A percentile compares a stretch with the other conserved stretches of the same genome.
phyloP scores from a whole-genome alignment of 2,329 filamentous ascomycete genomes.

The Trichoderma sp. region DNA sequence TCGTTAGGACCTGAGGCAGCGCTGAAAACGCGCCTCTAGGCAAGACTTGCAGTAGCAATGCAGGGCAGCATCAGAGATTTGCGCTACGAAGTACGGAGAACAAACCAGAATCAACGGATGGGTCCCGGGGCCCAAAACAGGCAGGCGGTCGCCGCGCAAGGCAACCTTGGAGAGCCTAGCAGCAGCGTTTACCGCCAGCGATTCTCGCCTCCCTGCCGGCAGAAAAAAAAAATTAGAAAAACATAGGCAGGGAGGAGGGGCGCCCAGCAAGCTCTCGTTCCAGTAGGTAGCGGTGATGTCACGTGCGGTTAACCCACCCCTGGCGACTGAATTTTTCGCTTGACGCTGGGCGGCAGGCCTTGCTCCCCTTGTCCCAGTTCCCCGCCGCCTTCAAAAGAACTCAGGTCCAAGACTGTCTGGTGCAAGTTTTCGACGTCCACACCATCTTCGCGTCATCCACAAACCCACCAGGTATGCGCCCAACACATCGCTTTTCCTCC shows the following conservation, averaged over 20 bases:
- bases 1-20: background rate
- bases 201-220: conserved; percentile 4
- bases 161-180: background rate
- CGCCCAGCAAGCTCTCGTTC: background rate
- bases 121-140: background rate
- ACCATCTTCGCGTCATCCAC: conserved; percentile 39
- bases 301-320: conserved; percentile 42
- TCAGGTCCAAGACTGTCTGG: conserved; percentile 42
- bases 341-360: conserved; percentile 30
- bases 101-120: conserved; percentile 13
- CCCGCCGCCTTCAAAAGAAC: conserved; percentile 50
- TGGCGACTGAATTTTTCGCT: conserved; percentile 51
- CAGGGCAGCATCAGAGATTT: conserved; percentile 11
- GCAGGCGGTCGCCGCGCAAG: conserved; percentile 10
- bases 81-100: conserved; percentile 24
- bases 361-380: conserved; percentile 44
- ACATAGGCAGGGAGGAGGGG: conserved; percentile 9
- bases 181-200: conserved; percentile 12
- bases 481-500: conserved; percentile 4
- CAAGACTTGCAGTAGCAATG: background rate
- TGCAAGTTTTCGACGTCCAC: conserved; percentile 43
- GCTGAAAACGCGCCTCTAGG: background rate
- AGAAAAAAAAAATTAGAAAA: background rate
- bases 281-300: conserved; percentile 37
- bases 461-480: conserved; percentile 32